Conservation (phyloP, 441 rosid species). For the Flueggea neowawraea region DNA sequence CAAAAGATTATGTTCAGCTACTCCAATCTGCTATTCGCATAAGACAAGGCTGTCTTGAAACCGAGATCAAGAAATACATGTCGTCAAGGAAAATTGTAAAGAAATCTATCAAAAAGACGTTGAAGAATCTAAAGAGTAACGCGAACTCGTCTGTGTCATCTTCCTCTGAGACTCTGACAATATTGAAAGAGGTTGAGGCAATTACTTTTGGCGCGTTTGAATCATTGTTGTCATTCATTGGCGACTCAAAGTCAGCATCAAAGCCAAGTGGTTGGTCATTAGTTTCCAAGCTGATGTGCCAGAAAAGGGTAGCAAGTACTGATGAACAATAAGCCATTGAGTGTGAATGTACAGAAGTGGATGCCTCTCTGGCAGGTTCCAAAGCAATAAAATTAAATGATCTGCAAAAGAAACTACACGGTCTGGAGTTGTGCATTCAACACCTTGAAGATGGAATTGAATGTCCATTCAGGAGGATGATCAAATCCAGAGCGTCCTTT, state of each 20-base stretch:
- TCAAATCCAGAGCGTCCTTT: too few relatives aligned
- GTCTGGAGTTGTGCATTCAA: slow-evolving; percentile 35
- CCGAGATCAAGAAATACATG: slow-evolving; percentile 25
- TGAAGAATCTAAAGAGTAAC: too few relatives aligned
- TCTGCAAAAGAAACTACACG: slow-evolving; percentile 22
- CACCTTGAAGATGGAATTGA: too few relatives aligned
- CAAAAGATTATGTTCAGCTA: slow-evolving; percentile 20
- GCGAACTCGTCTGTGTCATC: slow-evolving; percentile 8
- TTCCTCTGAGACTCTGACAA: slow-evolving; percentile 7
- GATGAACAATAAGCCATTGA: slow-evolving; percentile 16
- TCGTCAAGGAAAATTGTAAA: slow-evolving; percentile 29
- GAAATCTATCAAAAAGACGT: slow-evolving; percentile 25
- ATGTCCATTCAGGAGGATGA: too few relatives aligned
- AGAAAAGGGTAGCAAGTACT: slow-evolving; percentile 15
- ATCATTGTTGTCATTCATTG: slow-evolving; percentile 29
- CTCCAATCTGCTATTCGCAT: slow-evolving; percentile 24
- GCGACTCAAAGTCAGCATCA: slow-evolving; percentile 4
- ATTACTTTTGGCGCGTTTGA: slow-evolving; percentile 23
- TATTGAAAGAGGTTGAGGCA: slow-evolving; percentile 29
- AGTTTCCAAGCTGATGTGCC: slow-evolving; percentile 34
- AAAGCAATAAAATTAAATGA: slow-evolving; percentile 17
- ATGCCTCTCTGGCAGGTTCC: slow-evolving; percentile 14
- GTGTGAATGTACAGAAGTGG: slow-evolving; percentile 24
- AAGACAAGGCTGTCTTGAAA: too few relatives aligned
- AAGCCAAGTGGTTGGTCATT: slow-evolving; percentile 27